Percentiles rank a stretch among this genome's conserved stretches.
These are phyloP conservation scores for Novymonas esmeraldas DNA, from an alignment of 208 protist species.

Conservation along the genomic window DNA sequence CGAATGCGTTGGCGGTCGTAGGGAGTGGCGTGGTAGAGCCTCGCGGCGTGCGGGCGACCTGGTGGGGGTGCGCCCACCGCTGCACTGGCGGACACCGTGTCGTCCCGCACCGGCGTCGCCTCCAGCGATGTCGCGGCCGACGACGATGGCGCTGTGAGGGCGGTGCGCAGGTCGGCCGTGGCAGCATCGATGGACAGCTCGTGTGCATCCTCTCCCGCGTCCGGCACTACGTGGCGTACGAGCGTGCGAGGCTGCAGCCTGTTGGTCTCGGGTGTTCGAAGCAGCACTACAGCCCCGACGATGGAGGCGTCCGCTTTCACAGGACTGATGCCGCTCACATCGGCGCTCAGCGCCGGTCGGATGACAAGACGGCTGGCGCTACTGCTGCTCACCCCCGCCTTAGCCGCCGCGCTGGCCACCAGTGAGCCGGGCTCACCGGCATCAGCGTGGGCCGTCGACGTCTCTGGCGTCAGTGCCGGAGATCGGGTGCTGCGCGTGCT, in stretches of 20 bases:
- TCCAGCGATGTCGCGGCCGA: neutral
- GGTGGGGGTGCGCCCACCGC: neutral
- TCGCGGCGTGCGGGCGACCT: no score
- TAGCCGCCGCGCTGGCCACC: neutral
- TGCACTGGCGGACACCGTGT: no score
- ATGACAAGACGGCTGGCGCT: constrained; percentile 5
- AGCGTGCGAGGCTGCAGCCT: no score
- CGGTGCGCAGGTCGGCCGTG: constrained; percentile 18
- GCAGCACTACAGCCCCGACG: neutral
- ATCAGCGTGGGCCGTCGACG: no score
- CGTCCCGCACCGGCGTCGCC: neutral
- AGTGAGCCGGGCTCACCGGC: no score
- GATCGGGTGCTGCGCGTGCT: neutral
- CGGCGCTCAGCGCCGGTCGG: constrained; percentile 17
- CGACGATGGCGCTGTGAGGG: constrained; percentile 13
- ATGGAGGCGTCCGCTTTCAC: constrained; percentile 45
- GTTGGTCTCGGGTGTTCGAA: no score
- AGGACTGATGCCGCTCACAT: constrained; percentile 53
- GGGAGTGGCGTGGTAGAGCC: neutral
- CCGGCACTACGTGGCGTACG: neutral
- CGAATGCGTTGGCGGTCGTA: neutral
- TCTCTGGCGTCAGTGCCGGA: neutral
- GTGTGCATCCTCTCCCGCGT: neutral
- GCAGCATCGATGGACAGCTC: neutral
- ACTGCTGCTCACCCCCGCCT: neutral